Percentiles rank a stretch among this genome's conserved stretches.
phyloP scores from a whole-genome alignment of 192 early-diverging fungal species.

The Linnemannia schmuckeri region DNA sequence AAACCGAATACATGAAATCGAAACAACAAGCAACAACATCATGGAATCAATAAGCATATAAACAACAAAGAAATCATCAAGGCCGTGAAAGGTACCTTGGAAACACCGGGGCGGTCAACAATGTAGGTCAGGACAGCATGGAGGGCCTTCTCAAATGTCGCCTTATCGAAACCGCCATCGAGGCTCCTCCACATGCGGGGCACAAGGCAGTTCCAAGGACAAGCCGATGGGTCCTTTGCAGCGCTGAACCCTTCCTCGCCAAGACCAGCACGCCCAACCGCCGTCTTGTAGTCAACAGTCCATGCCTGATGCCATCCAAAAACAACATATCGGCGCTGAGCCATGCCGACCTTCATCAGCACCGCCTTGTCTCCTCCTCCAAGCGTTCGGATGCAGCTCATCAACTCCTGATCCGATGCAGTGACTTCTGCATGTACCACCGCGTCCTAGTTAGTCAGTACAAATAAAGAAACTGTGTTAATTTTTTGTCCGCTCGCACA shows the following conservation, averaged over 20 bases:
- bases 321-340: conserved; percentile 22
- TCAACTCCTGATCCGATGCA: conserved; percentile 17
- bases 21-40: not conserved
- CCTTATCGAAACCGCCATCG: conserved; percentile 18
- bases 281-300: conserved; percentile 30
- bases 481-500: not conserved
- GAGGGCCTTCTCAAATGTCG: conserved; percentile 32
- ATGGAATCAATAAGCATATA: not conserved
- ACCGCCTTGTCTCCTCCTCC: not conserved
- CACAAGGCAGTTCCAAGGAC: conserved; percentile 12
- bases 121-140: conserved; percentile 38
- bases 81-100: conserved; percentile 20
- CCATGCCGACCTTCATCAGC: conserved; percentile 29
- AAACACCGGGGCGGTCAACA: conserved; percentile 37
- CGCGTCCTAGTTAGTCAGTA: conserved; percentile 3
- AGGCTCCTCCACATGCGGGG: conserved; percentile 43
- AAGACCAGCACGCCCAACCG: not conserved
- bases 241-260: not conserved
- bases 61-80: not conserved
- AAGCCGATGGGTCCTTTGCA: not conserved
- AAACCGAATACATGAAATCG: too few relatives aligned
- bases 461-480: not conserved
- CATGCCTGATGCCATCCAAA: conserved; percentile 43
- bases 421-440: not conserved
- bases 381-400: conserved; percentile 11